These are phyloP conservation scores for Nigrograna mackinnonii DNA, from an alignment of 2,329 filamentous ascomycete species.

Conservation along the genomic window DNA sequence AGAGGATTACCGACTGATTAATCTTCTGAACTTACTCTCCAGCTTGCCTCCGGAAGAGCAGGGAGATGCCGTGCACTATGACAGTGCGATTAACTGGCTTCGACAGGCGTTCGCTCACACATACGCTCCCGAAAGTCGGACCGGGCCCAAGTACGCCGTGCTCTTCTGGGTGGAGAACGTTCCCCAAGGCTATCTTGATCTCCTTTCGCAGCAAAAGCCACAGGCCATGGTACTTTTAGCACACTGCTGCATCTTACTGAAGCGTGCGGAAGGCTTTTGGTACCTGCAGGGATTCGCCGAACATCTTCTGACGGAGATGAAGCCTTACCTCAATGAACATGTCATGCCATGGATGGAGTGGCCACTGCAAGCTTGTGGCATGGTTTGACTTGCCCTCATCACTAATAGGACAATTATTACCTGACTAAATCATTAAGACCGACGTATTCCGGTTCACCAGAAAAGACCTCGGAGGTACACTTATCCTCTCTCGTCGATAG, in stretches of 20 bases:
- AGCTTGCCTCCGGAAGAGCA: slow-evolving; percentile 9
- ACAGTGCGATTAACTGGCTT: slow-evolving; percentile 14
- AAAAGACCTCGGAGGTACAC: no score
- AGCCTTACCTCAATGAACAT: slow-evolving; percentile 6
- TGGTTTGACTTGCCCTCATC: slow-evolving; percentile 2
- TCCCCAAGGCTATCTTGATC: slow-evolving; percentile 13
- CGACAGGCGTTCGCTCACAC: slow-evolving; percentile 20
- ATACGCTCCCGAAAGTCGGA: slow-evolving; percentile 6
- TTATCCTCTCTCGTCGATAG: no score
- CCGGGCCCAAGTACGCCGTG: slow-evolving; percentile 15
- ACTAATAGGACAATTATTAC: no score
- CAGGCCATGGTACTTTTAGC: slow-evolving; percentile 16
- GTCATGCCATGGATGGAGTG: slow-evolving; percentile 19
- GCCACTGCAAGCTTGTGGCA: slow-evolving; percentile 12
- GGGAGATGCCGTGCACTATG: slow-evolving; percentile 9
- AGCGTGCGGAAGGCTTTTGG: slow-evolving; percentile 14
- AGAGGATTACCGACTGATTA: slow-evolving; percentile 15
- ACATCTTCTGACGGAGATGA: slow-evolving; percentile 11
- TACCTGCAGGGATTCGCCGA: slow-evolving; percentile 18
- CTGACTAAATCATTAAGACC: no score
- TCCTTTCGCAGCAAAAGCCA: slow-evolving; percentile 8
- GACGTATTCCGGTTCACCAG: no score
- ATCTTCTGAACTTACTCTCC: slow-evolving; percentile 9
- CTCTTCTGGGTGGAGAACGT: slow-evolving; percentile 17
- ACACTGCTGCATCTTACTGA: slow-evolving; percentile 14